phyloP scores from a whole-genome alignment of 345 rosid species.

The Conringia planisiliqua region DNA sequence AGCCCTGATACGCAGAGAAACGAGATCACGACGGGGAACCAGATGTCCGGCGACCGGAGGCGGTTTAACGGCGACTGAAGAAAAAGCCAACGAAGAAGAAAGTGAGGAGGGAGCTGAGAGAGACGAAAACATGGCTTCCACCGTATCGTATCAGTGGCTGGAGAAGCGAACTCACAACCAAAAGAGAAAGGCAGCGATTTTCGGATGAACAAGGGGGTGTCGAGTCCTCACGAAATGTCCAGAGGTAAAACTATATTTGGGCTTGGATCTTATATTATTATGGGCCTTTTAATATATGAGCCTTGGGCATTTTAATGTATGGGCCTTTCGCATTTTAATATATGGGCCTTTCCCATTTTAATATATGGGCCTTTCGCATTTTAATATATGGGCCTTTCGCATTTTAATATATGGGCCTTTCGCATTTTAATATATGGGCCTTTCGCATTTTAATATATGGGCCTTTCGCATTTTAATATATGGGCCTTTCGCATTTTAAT shows the following conservation, averaged over 20 bases:
- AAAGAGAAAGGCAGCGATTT: not conserved
- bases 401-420: not conserved
- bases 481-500: not conserved
- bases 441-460: not conserved
- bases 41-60: slow-evolving; percentile 27
- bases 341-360: too few relatives aligned
- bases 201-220: not conserved
- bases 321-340: not conserved
- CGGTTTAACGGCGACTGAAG: slow-evolving; percentile 27
- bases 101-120: slow-evolving; percentile 23
- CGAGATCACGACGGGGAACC: slow-evolving; percentile 19
- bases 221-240: not conserved
- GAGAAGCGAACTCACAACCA: not conserved
- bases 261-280: not conserved
- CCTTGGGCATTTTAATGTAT: not conserved
- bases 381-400: not conserved
- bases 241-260: not conserved
- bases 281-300: not conserved
- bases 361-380: not conserved
- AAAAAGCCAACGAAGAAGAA: slow-evolving; percentile 21
- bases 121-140: slow-evolving; percentile 33
- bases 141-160: slow-evolving; percentile 5
- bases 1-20: slow-evolving; percentile 28
- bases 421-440: not conserved
- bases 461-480: not conserved